phyloP scores from a whole-genome alignment of 2,329 filamentous ascomycete species.

The Aulographum hederae region DNA sequence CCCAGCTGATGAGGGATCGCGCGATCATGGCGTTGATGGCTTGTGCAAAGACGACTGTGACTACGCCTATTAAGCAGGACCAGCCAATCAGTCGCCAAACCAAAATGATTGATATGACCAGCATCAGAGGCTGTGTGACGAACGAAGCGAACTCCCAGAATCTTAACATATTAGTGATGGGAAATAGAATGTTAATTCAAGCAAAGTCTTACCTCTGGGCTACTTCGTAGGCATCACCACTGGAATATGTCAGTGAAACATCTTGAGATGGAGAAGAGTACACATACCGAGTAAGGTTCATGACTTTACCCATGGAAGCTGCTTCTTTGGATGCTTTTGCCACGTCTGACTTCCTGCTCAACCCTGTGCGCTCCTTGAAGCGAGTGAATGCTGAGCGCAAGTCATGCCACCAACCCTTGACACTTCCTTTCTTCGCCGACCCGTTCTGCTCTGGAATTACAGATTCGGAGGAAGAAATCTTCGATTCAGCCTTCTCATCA shows the following conservation, averaged over 20 bases:
- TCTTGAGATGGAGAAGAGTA: not conserved
- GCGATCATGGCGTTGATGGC: conserved; percentile 50
- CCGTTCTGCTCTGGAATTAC: too few species aligned
- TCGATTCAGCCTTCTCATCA: too few species aligned
- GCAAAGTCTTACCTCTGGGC: too few species aligned
- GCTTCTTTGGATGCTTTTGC: conserved; percentile 26
- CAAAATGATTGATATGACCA: conserved; percentile 55
- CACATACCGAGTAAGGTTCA: conserved; percentile 58
- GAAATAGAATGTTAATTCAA: conserved; percentile 1
- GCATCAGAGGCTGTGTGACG: conserved; percentile 56
- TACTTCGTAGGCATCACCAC: conserved; percentile 61
- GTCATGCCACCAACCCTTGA: too few species aligned
- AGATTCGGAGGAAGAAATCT: too few species aligned
- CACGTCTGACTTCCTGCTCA: not conserved
- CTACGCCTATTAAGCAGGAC: conserved; percentile 55
- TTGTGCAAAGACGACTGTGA: conserved; percentile 52
- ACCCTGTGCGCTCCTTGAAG: too few species aligned
- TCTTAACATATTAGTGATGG: conserved; percentile 21
- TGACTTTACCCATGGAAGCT: conserved; percentile 75
- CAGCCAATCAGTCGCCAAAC: conserved; percentile 67
- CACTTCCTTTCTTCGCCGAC: too few species aligned
- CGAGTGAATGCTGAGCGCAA: too few species aligned
- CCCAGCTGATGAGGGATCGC: conserved; percentile 45
- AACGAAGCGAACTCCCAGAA: conserved; percentile 80
- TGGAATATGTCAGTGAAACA: conserved; percentile 3